These are phyloP conservation scores for Stephanodiscus triporus DNA, from an alignment of 108 stramenopile species.

Conservation along the genomic window DNA sequence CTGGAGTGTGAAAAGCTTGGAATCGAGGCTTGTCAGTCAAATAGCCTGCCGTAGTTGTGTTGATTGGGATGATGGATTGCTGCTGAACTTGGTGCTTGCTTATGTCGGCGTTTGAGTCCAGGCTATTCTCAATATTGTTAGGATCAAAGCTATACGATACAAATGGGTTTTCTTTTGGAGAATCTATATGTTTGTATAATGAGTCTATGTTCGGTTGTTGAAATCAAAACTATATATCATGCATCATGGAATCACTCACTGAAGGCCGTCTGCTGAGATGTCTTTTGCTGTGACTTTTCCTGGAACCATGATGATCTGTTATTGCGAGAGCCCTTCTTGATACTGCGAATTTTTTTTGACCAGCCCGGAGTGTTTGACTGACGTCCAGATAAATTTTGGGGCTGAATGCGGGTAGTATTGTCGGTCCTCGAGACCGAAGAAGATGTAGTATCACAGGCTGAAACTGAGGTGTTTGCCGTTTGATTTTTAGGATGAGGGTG, in stretches of 20 bases:
- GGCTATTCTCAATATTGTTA: conserved; percentile 69
- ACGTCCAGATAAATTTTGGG: conserved; percentile 8
- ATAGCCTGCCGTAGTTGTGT: neutral
- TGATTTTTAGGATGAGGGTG: conserved; percentile 23
- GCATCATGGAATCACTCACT: conserved; percentile 8
- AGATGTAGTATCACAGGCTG: conserved; percentile 8
- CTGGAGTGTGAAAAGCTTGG: conserved; percentile 35
- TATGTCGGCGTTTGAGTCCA: conserved; percentile 30
- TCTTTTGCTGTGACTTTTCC: conserved; percentile 36
- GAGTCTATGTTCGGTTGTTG: conserved; percentile 27
- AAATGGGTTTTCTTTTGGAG: conserved; percentile 80
- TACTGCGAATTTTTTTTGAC: conserved; percentile 14
- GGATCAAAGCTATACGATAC: conserved; percentile 78
- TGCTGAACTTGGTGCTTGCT: conserved; percentile 12
- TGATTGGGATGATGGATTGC: conserved; percentile 35
- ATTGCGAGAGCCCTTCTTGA: conserved; percentile 10
- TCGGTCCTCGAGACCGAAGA: conserved; percentile 1
- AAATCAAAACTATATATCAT: conserved; percentile 19
- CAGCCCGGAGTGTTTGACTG: conserved; percentile 1
- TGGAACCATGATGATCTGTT: conserved; percentile 37
- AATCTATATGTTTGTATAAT: conserved; percentile 49
- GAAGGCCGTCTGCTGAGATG: conserved; percentile 34
- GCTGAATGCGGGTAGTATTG: neutral
- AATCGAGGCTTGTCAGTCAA: conserved; percentile 15
- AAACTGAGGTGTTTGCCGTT: neutral